phyloP scores from a whole-genome alignment of 257 asterid genomes.

The Capsicum chinense region DNA sequence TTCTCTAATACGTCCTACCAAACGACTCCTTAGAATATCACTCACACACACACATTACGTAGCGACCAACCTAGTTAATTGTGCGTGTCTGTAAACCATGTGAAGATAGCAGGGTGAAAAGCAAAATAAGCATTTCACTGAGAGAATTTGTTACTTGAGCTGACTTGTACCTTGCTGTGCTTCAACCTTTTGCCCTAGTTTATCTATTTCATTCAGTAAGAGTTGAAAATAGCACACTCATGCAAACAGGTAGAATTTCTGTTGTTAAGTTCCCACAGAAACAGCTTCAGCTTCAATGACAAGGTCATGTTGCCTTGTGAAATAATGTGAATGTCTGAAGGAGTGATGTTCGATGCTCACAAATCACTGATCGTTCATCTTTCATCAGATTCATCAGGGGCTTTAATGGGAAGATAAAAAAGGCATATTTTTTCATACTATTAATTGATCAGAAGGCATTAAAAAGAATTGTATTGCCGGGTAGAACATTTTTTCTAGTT shows the following conservation, averaged over 20 bases:
- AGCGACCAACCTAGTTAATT: not conserved
- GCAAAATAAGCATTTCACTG: not conserved
- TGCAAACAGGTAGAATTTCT: not conserved
- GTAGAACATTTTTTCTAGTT: not conserved
- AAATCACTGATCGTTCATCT: not conserved
- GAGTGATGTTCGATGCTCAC: slow-evolving; percentile 7
- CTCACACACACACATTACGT: not conserved
- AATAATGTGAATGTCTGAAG: not conserved
- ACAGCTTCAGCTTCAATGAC: not conserved
- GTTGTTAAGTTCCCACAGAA: not conserved
- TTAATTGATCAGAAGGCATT: slow-evolving; percentile 7
- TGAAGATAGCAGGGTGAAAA: not conserved
- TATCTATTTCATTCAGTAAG: not conserved
- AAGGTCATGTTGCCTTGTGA: not conserved
- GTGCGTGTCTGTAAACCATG: not conserved
- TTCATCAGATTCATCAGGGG: not conserved
- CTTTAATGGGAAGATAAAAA: not conserved
- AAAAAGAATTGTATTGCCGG: not conserved
- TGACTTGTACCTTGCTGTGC: not conserved
- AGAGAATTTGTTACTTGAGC: slow-evolving; percentile 9
- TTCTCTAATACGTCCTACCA: not conserved
- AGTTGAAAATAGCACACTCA: not conserved
- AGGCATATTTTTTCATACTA: not conserved
- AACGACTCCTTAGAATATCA: not conserved
- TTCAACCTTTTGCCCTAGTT: not conserved